Evolutionary conservation across 2,329 filamentous ascomycete genomes (phyloP).

Genomic region (Pyrenophora teres): DNA sequence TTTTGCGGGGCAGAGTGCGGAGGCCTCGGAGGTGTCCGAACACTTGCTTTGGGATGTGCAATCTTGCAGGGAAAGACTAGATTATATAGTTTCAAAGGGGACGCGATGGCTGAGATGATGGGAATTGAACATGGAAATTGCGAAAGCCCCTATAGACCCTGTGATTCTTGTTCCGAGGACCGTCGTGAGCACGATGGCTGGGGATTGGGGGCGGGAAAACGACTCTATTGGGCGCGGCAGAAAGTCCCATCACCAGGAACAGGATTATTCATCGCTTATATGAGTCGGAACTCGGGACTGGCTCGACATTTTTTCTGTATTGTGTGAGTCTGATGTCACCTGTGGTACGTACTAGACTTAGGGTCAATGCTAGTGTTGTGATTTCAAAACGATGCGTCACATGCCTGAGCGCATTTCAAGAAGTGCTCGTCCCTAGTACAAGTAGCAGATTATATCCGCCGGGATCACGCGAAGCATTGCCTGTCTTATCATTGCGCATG

Average conservation of each 20-base stretch:
- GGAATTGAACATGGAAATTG: slow-evolving; percentile 6
- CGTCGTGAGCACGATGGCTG: slow-evolving; percentile 4
- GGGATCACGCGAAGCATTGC: background rate
- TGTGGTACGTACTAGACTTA: background rate
- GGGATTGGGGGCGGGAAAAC: slow-evolving; percentile 6
- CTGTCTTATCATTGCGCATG: background rate
- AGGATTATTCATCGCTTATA: background rate
- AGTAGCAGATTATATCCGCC: too few relatives aligned
- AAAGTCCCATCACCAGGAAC: slow-evolving; percentile 7
- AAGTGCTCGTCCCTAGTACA: too few relatives aligned
- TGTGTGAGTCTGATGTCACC: too few relatives aligned
- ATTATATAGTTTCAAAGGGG: background rate
- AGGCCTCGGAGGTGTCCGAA: slow-evolving; percentile 18
- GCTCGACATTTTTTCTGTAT: background rate
- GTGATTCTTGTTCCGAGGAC: slow-evolving; percentile 14
- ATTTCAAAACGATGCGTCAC: too few relatives aligned
- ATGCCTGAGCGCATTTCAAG: too few relatives aligned
- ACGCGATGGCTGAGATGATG: background rate
- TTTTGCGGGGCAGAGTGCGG: slow-evolving; percentile 17
- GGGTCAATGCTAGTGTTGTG: background rate
- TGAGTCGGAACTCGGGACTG: background rate
- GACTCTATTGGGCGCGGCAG: slow-evolving; percentile 12
- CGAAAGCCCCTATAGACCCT: slow-evolving; percentile 10
- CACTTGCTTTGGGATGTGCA: slow-evolving; percentile 1
- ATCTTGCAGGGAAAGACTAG: background rate